phyloP scores from a whole-genome alignment of 2,329 filamentous ascomycete species.

The Botrytis tulipae region DNA sequence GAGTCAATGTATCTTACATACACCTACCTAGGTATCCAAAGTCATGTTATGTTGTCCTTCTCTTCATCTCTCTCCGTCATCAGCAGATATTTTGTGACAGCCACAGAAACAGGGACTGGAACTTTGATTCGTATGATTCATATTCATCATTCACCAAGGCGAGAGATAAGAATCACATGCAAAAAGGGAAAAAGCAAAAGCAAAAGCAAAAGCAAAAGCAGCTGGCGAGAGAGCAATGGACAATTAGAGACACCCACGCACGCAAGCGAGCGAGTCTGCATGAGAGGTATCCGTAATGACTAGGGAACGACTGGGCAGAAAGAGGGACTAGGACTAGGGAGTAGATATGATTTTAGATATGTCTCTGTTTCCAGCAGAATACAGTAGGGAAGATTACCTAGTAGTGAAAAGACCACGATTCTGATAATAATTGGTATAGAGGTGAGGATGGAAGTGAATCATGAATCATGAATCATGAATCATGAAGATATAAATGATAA shows the following conservation, averaged over 20 bases:
- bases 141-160: background rate
- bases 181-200: background rate
- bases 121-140: background rate
- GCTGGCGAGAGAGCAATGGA: background rate
- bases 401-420: slow-evolving; percentile 9
- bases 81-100: background rate
- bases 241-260: background rate
- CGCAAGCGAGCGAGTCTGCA: background rate
- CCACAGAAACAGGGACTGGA: background rate
- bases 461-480: background rate
- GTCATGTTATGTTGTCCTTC: background rate
- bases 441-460: background rate
- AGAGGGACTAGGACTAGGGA: too few species aligned
- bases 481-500: background rate
- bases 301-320: background rate
- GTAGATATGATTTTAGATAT: background rate
- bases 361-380: background rate
- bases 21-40: too few species aligned
- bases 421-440: background rate
- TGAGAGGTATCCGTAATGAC: background rate
- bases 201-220: background rate
- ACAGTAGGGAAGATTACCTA: too few species aligned
- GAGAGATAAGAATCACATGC: slow-evolving; percentile 7
- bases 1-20: background rate
- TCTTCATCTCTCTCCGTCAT: background rate